Evolutionary conservation across 1,284 basidiomycete genomes (phyloP).

Genomic region (Naganishia sp.): DNA sequence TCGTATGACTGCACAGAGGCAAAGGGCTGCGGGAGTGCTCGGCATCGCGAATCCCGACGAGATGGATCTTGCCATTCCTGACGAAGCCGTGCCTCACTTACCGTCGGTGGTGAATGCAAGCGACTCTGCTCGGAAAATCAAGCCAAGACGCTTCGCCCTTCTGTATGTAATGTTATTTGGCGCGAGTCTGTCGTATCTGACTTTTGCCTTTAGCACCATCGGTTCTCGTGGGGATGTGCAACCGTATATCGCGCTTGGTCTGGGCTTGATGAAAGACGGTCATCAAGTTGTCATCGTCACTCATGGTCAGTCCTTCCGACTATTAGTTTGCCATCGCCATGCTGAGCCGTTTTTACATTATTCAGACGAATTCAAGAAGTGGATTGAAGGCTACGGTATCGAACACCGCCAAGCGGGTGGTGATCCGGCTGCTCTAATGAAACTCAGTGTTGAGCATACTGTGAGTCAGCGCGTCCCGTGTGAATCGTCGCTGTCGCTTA

Average conservation of each 20-base stretch:
- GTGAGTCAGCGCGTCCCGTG: constrained; percentile 48
- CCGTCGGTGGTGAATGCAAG: constrained; percentile 51
- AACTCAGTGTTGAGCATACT: constrained; percentile 58
- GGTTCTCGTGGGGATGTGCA: constrained; percentile 58
- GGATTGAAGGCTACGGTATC: constrained; percentile 67
- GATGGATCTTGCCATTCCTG: constrained; percentile 38
- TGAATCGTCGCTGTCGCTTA: constrained; percentile 9
- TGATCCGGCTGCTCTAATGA: constrained; percentile 70
- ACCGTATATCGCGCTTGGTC: constrained; percentile 56
- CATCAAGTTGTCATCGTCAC: constrained; percentile 63
- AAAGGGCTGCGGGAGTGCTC: constrained; percentile 21
- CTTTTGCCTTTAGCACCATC: constrained; percentile 46
- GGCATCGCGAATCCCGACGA: constrained; percentile 11
- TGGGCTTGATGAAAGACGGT: constrained; percentile 59
- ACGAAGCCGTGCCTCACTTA: constrained; percentile 46
- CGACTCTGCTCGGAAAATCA: constrained; percentile 32
- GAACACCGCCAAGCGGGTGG: constrained; percentile 71
- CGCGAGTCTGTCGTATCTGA: background rate
- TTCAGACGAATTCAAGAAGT: constrained; percentile 61
- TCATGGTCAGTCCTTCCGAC: constrained; percentile 51
- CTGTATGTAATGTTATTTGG: constrained; percentile 37
- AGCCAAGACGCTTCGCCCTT: constrained; percentile 48
- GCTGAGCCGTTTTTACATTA: background rate
- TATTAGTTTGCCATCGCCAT: background rate
- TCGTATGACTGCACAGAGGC: constrained; percentile 12